Conservation (phyloP, 2,329 filamentous ascomycete genomes). For the Dactylellina drechsleri region DNA sequence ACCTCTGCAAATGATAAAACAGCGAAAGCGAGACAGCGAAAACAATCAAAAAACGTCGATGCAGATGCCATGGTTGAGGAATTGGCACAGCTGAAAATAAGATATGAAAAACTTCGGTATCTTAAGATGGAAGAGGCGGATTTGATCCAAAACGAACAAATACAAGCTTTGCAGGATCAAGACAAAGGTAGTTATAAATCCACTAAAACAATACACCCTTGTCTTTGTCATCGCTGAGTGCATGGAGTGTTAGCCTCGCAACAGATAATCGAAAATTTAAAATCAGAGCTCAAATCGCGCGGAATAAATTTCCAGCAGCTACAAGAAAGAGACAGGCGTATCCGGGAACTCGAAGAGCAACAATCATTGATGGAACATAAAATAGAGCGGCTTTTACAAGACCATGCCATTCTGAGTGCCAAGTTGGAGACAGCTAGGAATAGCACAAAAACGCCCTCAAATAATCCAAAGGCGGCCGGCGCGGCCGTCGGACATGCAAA, state of each 20-base stretch:
- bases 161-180: conserved; percentile 33
- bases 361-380: conserved; percentile 44
- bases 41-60: not conserved
- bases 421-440: conserved; percentile 52
- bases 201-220: not conserved
- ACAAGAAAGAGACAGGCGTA: conserved; percentile 30
- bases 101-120: conserved; percentile 36
- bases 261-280: conserved; percentile 43
- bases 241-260: conserved; percentile 23
- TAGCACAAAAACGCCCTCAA: conserved; percentile 24
- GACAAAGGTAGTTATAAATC: conserved; percentile 30
- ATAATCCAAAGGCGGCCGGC: conserved; percentile 19
- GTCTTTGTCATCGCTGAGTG: too few species aligned
- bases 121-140: conserved; percentile 38
- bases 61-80: conserved; percentile 14
- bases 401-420: conserved; percentile 45
- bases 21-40: not conserved
- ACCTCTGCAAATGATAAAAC: not conserved
- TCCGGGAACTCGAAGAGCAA: conserved; percentile 41
- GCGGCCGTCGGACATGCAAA: conserved; percentile 5
- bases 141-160: conserved; percentile 28
- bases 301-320: conserved; percentile 22
- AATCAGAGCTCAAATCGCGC: conserved; percentile 25
- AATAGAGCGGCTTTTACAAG: conserved; percentile 44
- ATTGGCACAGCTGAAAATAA: conserved; percentile 36